Evolutionary conservation across 2,329 filamentous ascomycete genomes (phyloP), one percentile per base, ranked within the genome.

Genomic region (Phialemonium atrogriseum): DNA sequence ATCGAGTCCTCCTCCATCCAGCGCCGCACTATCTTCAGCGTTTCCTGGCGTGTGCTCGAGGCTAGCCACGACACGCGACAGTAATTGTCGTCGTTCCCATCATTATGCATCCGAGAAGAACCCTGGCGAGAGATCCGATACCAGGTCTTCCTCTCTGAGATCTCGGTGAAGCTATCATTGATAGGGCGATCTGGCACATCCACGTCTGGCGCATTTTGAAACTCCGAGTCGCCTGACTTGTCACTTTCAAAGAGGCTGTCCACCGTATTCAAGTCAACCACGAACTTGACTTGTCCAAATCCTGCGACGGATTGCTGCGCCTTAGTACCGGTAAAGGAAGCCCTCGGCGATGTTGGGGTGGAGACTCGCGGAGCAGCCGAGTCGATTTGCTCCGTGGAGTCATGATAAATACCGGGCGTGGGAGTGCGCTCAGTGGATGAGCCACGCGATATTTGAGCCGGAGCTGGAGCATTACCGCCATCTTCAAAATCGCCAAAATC

Each of bases 1-100:
- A 73, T 69, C 0, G 71, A 70, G 42, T 77, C 75, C 43, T 80
- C 70, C 42, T 78, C 72, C 64, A 80, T 76, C 77, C 77, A 82
- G 16, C 73, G 64, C 16, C 70, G 63, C 12, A 81, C 75, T 24
- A 74, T 73, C 35, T 68, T 64, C 36, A 76, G 61, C 1, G 68
- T 72, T 7, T 73, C 65, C 10, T 54, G 51, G 15, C 71, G 71
- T 2, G 75, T 54, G 6, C 62, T 52, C 0, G 75, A 79, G n/a
- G 59, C 54, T 4, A 47, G 40, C 77, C 77, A 82, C 3, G 59
- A 56, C n/a, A 77, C 62, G 7, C 69, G 64, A 12, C 68, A 58
- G 47, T 80, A 81, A 40, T 66, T 69, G 7, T 77, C 72, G 30
- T 75, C 70, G 27, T 76, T 66, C 24, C 69, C 73, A 4, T 55